These are phyloP conservation scores for Aspergillus quadrilineatus DNA, from an alignment of 2,329 filamentous ascomycete species.

Conservation along the genomic window DNA sequence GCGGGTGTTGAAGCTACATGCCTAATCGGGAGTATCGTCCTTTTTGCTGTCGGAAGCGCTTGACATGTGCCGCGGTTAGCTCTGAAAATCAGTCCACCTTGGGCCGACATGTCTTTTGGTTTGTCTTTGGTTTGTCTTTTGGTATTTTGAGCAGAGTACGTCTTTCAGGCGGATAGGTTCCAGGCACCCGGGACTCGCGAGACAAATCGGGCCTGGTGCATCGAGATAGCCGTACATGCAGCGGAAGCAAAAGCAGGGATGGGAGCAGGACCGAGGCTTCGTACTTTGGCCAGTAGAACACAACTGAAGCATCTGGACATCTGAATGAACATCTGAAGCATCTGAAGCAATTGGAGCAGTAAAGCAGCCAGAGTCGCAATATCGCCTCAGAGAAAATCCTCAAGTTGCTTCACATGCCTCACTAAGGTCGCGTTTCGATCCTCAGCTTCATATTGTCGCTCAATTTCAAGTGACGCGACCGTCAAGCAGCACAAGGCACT, in stretches of 20 bases:
- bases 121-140: no score
- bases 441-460: no score
- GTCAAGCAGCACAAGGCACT: neutral
- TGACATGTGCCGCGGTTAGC: neutral
- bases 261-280: no score
- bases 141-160: no score
- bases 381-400: neutral
- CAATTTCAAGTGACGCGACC: no score
- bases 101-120: neutral
- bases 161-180: neutral
- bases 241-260: constrained; percentile 7
- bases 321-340: no score
- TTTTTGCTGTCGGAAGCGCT: neutral
- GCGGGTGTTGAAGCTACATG: neutral
- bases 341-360: no score
- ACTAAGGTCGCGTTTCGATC: neutral
- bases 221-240: constrained; percentile 15
- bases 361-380: neutral
- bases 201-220: constrained; percentile 6
- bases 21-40: neutral
- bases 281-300: neutral
- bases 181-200: neutral
- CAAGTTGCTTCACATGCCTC: neutral
- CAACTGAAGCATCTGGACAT: neutral
- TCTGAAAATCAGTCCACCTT: neutral